phyloP scores from a whole-genome alignment of 1,284 basidiomycete species.

The Marasmius fiardii region DNA sequence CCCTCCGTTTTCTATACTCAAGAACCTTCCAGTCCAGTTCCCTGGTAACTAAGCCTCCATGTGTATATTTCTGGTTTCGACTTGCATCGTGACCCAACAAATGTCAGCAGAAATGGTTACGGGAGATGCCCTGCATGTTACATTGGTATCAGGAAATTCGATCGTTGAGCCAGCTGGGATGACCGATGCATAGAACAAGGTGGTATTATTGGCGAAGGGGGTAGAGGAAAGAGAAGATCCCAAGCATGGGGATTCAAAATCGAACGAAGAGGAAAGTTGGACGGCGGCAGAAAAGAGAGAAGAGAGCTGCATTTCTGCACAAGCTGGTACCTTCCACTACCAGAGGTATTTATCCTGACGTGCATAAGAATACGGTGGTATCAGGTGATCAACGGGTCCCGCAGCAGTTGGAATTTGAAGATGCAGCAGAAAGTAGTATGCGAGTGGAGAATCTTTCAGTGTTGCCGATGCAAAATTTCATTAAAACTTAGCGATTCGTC shows the following conservation, averaged over 20 bases:
- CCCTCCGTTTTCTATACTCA: background rate
- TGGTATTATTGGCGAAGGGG: background rate
- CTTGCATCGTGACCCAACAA: constrained; percentile 10
- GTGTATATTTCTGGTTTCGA: constrained; percentile 8
- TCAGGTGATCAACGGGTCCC: too few species aligned
- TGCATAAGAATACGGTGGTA: too few species aligned
- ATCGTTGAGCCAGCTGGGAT: constrained; percentile 9
- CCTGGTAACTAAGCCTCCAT: constrained; percentile 14
- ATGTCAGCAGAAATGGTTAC: constrained; percentile 8
- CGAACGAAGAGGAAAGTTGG: background rate
- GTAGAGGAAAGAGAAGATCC: background rate
- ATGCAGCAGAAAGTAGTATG: too few species aligned
- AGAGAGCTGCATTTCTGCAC: background rate
- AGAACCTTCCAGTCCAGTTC: constrained; percentile 13
- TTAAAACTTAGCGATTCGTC: too few species aligned
- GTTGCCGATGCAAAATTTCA: too few species aligned
- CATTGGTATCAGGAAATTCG: constrained; percentile 8
- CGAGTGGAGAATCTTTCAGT: too few species aligned
- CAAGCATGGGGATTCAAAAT: background rate
- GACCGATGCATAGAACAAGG: background rate
- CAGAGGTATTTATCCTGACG: too few species aligned
- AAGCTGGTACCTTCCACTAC: too few species aligned
- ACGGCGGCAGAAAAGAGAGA: background rate
- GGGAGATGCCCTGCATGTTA: background rate
- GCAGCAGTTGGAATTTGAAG: too few species aligned